phyloP scores from a whole-genome alignment of 2,329 filamentous ascomycete species.

The Polychaeton citri region DNA sequence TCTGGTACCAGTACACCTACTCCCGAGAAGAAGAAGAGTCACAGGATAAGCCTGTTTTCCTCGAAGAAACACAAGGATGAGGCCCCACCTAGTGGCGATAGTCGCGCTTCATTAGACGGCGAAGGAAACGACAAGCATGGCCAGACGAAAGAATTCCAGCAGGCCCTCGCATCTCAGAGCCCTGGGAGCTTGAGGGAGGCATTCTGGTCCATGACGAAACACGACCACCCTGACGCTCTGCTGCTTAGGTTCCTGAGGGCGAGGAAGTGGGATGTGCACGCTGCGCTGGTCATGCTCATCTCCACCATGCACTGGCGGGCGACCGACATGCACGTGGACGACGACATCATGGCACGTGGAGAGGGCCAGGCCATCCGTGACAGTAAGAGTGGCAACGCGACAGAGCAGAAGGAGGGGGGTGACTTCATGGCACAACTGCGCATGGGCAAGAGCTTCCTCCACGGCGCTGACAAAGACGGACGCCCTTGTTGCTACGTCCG shows the following conservation, averaged over 20 bases:
- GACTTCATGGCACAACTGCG: conserved; percentile 76
- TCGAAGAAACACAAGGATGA: conserved; percentile 45
- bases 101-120: conserved; percentile 27
- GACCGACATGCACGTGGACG: conserved; percentile 74
- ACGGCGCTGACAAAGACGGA: conserved; percentile 72
- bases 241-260: conserved; percentile 72
- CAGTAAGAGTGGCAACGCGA: conserved; percentile 44
- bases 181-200: conserved; percentile 68
- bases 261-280: conserved; percentile 92
- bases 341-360: conserved; percentile 68
- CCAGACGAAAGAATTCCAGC: conserved; percentile 72
- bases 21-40: conserved; percentile 51
- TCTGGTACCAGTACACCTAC: conserved; percentile 7
- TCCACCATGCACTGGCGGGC: conserved; percentile 88
- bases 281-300: conserved; percentile 85
- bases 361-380: conserved; percentile 54
- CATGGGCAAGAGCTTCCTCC: conserved; percentile 85
- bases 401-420: conserved; percentile 52
- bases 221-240: conserved; percentile 81
- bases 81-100: conserved; percentile 17
- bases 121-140: conserved; percentile 78
- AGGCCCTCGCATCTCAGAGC: conserved; percentile 61
- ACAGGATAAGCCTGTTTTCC: conserved; percentile 60
- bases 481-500: conserved; percentile 79
- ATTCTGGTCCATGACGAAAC: conserved; percentile 90